These are phyloP conservation scores for Pseudotulostoma volvatum DNA, from an alignment of 495 filamentous ascomycete species.

Conservation along the genomic window DNA sequence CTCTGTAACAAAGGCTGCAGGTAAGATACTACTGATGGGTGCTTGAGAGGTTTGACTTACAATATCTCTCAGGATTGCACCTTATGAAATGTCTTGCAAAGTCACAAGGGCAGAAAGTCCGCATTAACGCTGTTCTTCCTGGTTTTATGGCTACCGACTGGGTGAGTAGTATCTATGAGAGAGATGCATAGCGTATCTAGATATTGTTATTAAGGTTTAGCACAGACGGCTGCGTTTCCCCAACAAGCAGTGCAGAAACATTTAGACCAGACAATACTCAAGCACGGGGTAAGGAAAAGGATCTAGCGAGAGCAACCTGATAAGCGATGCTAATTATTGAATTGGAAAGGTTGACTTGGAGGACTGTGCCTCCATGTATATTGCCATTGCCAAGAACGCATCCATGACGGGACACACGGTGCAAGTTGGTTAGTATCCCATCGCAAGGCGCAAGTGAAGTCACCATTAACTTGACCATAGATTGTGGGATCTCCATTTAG, in stretches of 20 bases:
- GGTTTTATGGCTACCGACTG: conserved; percentile 58
- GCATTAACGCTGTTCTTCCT: conserved; percentile 52
- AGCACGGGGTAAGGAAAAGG: conserved; percentile 1
- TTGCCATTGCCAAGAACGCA: conserved; percentile 36
- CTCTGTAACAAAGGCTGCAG: conserved; percentile 48
- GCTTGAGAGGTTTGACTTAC: neutral
- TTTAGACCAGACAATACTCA: conserved; percentile 1
- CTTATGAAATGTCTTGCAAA: conserved; percentile 57
- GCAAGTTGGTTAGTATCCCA: conserved; percentile 32
- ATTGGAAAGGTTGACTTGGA: conserved; percentile 34
- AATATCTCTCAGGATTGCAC: conserved; percentile 34
- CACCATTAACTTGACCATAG: too few species aligned
- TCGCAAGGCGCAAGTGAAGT: too few species aligned
- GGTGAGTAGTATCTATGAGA: conserved; percentile 24
- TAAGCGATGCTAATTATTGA: neutral
- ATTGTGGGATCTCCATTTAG: too few species aligned
- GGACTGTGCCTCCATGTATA: conserved; percentile 36
- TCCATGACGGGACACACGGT: conserved; percentile 42
- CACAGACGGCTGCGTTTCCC: conserved; percentile 1
- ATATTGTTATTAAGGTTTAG: neutral
- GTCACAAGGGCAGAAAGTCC: conserved; percentile 46
- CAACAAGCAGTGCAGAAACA: neutral
- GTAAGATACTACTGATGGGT: conserved; percentile 9
- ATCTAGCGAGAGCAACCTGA: too few species aligned
- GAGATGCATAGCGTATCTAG: neutral